These are phyloP conservation scores for Eutypella sp. DNA, from an alignment of 2,329 filamentous ascomycete genomes.

Conservation along the genomic window DNA sequence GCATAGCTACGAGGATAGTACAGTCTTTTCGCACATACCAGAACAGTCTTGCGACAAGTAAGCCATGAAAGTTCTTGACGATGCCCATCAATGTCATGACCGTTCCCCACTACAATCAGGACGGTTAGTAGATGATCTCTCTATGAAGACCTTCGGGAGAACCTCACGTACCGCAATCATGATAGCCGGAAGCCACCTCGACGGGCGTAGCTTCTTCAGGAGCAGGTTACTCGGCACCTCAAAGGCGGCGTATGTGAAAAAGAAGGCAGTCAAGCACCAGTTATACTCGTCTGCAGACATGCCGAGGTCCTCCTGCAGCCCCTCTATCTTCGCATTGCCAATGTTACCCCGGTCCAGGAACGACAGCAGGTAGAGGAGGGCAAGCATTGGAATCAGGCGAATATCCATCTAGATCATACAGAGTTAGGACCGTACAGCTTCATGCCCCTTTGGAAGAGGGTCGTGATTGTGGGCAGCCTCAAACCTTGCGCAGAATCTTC, in stretches of 20 bases:
- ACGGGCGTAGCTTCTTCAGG: conserved; percentile 68
- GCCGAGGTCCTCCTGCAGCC: conserved; percentile 44
- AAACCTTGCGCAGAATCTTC: conserved; percentile 51
- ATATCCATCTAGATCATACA: conserved; percentile 39
- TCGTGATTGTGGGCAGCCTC: background rate
- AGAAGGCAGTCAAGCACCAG: conserved; percentile 65
- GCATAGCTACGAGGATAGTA: too few species aligned
- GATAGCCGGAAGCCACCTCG: conserved; percentile 69
- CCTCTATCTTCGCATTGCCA: conserved; percentile 62
- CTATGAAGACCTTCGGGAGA: conserved; percentile 11
- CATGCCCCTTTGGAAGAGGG: background rate
- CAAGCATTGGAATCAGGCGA: conserved; percentile 56
- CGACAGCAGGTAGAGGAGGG: conserved; percentile 62
- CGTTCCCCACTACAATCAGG: conserved; percentile 16
- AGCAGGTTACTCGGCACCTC: conserved; percentile 75
- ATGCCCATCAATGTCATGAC: conserved; percentile 50
- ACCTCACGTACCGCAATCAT: conserved; percentile 55
- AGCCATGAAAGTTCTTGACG: conserved; percentile 42
- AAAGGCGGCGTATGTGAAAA: conserved; percentile 72
- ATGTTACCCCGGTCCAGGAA: conserved; percentile 65
- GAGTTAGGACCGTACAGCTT: conserved; percentile 4
- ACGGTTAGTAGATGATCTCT: conserved; percentile 1
- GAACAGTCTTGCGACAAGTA: conserved; percentile 48
- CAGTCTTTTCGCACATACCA: conserved; percentile 57
- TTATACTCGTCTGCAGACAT: conserved; percentile 69